These are phyloP conservation scores for Eutypella sp. DNA, from an alignment of 2,329 filamentous ascomycete species.

Conservation along the genomic window DNA sequence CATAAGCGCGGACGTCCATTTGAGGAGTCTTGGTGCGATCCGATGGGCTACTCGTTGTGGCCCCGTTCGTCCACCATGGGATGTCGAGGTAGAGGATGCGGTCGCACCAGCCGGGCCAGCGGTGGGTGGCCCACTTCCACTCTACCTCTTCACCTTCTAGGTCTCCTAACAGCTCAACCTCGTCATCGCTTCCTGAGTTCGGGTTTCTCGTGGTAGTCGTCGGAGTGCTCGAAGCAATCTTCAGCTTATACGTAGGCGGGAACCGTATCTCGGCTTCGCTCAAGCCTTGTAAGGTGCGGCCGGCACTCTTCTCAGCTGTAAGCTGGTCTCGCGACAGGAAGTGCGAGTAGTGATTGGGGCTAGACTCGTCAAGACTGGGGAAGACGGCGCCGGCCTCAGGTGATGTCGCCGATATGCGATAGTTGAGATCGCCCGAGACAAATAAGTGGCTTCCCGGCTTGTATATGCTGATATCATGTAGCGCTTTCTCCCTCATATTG, in stretches of 20 bases:
- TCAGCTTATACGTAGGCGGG: slow-evolving; percentile 92
- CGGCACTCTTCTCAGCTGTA: slow-evolving; percentile 61
- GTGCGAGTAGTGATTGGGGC: slow-evolving; percentile 56
- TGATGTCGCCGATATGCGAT: slow-evolving; percentile 68
- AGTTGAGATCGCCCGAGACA: slow-evolving; percentile 89
- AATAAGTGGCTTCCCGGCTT: slow-evolving; percentile 73
- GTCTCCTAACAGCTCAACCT: slow-evolving; percentile 14
- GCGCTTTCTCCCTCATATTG: slow-evolving; percentile 28
- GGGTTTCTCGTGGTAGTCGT: too few species aligned
- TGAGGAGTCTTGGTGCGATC: slow-evolving; percentile 19
- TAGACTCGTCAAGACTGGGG: slow-evolving; percentile 54
- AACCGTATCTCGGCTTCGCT: slow-evolving; percentile 71
- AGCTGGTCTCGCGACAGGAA: slow-evolving; percentile 78
- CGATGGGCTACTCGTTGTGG: slow-evolving; percentile 1
- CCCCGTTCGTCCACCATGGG: slow-evolving; percentile 43
- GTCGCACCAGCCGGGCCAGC: slow-evolving; percentile 93
- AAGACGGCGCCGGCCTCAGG: slow-evolving; percentile 59
- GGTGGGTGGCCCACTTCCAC: slow-evolving; percentile 74
- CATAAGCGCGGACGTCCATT: slow-evolving; percentile 60
- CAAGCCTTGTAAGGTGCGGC: slow-evolving; percentile 72
- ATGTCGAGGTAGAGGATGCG: slow-evolving; percentile 73
- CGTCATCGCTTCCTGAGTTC: slow-evolving; percentile 21
- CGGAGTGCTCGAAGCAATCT: slow-evolving; percentile 38
- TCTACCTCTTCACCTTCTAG: slow-evolving; percentile 28
- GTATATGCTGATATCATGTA: slow-evolving; percentile 65